Evolutionary conservation across 768 basidiomycete species (phyloP), one percentile per base, ranked within the genome.

Genomic region (Lenzites betulinus): DNA sequence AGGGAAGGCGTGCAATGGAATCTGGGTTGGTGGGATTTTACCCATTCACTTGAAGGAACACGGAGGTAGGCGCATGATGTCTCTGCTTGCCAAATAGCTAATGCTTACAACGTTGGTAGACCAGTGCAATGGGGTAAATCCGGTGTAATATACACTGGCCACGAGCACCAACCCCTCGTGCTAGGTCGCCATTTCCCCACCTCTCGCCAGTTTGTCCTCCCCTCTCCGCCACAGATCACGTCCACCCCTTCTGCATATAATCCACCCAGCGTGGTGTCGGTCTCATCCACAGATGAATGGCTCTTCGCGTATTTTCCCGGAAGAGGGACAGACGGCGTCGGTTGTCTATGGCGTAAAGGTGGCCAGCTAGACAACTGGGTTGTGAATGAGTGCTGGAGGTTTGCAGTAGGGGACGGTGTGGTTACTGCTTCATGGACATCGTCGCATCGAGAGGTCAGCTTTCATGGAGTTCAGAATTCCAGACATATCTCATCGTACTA

Each of bases 261-360:
- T 18, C 83, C 89, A 7, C 85, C 89, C 0, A 81, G 81, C 7
- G 71, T 87, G 30, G 83, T 92, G 51, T 82, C 83, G 7, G 78
- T 84, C 20, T 81, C 85, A 6, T 79, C 87, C 2, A 75, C 75
- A 28, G 84, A 86, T 60, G 77, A 80, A 49, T 88, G 82, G 84
- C 69, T 92, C 5, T 91, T 90, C 66, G 89, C 89, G 1, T 92
- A 86, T 68, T 92, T 88, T 68, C 88, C 89, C 12, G 78, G 85
- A 41, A 75, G 75, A 30, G 80, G 79, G 25, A 70, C 74, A 1
- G 84, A 85, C 59, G 87, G 89, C 12, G 71, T 82, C 43, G 84
- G 80, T 13, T 89, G 89, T 67, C 64, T 91, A 16, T 92, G 90
- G 88, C 78, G 76, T 49, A 80, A 82, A 33, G 85, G 80, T 2